Evolutionary conservation across 805 yeast species (phyloP).

Genomic region (Ascoidea rubescens): DNA sequence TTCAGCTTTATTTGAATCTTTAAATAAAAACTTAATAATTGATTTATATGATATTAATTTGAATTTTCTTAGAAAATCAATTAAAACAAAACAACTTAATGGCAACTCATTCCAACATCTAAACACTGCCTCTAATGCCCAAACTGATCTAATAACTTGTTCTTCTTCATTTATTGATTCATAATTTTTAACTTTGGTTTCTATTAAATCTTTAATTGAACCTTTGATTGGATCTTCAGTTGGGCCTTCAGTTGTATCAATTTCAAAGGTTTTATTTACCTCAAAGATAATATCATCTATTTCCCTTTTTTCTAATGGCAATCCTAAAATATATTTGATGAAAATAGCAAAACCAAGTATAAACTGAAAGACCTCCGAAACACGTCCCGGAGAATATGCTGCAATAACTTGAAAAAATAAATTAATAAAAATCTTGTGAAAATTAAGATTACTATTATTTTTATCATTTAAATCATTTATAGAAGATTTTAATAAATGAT

Average conservation of each 20-base stretch:
- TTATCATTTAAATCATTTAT: constrained; percentile 18
- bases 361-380: constrained; percentile 58
- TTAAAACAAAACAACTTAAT: constrained; percentile 46
- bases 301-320: constrained; percentile 9
- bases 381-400: constrained; percentile 76
- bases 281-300: constrained; percentile 14
- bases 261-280: constrained; percentile 14
- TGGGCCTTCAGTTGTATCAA: not conserved
- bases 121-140: constrained; percentile 42
- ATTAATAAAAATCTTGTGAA: constrained; percentile 36
- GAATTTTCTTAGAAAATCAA: constrained; percentile 34
- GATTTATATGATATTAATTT: constrained; percentile 27
- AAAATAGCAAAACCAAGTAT: constrained; percentile 22
- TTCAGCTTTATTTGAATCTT: constrained; percentile 11
- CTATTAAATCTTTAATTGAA: constrained; percentile 2
- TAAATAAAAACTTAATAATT: constrained; percentile 30
- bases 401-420: constrained; percentile 60
- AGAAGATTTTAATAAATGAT: constrained; percentile 17
- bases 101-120: constrained; percentile 55
- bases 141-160: constrained; percentile 19
- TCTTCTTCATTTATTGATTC: constrained; percentile 15
- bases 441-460: constrained; percentile 18
- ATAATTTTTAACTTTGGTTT: constrained; percentile 8
- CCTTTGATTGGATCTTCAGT: not conserved
- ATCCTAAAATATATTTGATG: constrained; percentile 14